Percentiles rank a stretch among this genome's conserved stretches.
phyloP scores from a whole-genome alignment of 169 alveolate genomes.

The Plasmodium adleri region DNA sequence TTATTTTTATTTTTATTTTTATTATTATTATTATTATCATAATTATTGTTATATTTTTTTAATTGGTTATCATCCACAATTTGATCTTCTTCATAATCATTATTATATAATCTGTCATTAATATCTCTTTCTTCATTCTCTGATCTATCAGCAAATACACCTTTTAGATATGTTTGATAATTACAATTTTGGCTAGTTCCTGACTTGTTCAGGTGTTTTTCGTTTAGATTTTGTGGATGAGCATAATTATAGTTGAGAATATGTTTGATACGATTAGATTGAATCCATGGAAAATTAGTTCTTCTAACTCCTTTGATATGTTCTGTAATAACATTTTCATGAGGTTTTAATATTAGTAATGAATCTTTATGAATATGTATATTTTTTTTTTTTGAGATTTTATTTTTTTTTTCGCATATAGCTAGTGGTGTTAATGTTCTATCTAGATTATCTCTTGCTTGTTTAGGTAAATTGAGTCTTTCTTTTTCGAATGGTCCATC shows the following conservation, averaged over 20 bases:
- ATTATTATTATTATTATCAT: no score
- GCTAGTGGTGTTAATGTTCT: slow-evolving; percentile 65
- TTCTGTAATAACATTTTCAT: slow-evolving; percentile 10
- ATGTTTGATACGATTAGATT: slow-evolving; percentile 59
- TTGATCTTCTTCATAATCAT: neutral
- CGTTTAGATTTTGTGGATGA: neutral
- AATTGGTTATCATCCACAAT: neutral
- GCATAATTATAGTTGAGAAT: slow-evolving; percentile 36
- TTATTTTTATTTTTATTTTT: no score
- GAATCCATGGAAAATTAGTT: slow-evolving; percentile 53
- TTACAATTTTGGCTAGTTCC: neutral
- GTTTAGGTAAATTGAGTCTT: slow-evolving; percentile 56
- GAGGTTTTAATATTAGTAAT: slow-evolving; percentile 19
- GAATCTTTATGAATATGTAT: slow-evolving; percentile 52
- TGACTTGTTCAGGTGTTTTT: neutral
- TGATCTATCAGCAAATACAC: neutral
- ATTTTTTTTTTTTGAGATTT: slow-evolving; percentile 36
- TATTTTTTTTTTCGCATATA: slow-evolving; percentile 12
- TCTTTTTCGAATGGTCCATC: slow-evolving; percentile 80
- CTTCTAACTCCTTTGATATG: slow-evolving; percentile 54
- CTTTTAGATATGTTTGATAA: neutral
- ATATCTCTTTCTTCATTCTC: neutral
- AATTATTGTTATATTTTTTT: no score
- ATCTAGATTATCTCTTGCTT: slow-evolving; percentile 74
- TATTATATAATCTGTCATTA: no score